Evolutionary conservation across 352 stramenopile species (phyloP).

Genomic region (Pythium plurisporium): DNA sequence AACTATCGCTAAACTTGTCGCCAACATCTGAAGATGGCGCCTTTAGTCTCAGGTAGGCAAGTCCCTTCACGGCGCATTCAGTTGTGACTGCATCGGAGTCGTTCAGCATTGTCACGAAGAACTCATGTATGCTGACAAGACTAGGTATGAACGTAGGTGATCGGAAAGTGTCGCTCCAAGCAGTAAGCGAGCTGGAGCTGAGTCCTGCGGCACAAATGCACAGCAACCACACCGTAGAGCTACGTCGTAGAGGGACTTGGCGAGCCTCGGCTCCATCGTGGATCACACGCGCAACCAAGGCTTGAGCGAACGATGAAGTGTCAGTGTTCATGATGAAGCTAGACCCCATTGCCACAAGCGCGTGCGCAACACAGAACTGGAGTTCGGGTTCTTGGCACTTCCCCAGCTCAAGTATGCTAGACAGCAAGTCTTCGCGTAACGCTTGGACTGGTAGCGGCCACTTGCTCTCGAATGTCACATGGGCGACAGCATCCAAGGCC

Average conservation of each 20-base stretch:
- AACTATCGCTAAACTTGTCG: slow-evolving; percentile 63
- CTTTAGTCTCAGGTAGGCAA: slow-evolving; percentile 63
- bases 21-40: slow-evolving; percentile 51
- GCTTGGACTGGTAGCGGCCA: background rate
- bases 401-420: slow-evolving; percentile 24
- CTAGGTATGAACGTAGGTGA: slow-evolving; percentile 24
- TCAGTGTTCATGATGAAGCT: slow-evolving; percentile 9
- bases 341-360: slow-evolving; percentile 47
- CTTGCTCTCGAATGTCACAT: background rate
- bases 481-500: slow-evolving; percentile 10
- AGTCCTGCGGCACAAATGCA: slow-evolving; percentile 55
- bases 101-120: slow-evolving; percentile 79
- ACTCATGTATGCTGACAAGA: slow-evolving; percentile 58
- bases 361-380: slow-evolving; percentile 50
- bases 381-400: slow-evolving; percentile 33
- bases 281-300: slow-evolving; percentile 41
- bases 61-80: slow-evolving; percentile 72
- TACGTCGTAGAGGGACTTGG: slow-evolving; percentile 43
- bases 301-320: slow-evolving; percentile 2
- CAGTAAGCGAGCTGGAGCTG: slow-evolving; percentile 3
- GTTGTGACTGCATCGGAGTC: slow-evolving; percentile 58
- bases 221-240: slow-evolving; percentile 57
- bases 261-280: slow-evolving; percentile 33
- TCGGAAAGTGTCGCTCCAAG: slow-evolving; percentile 34
- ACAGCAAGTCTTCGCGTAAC: slow-evolving; percentile 25